Percentiles rank a stretch among this genome's conserved stretches.
Conservation (phyloP, 129 eudicot genomes). For the Pseudognaphalium luteoalbum region DNA sequence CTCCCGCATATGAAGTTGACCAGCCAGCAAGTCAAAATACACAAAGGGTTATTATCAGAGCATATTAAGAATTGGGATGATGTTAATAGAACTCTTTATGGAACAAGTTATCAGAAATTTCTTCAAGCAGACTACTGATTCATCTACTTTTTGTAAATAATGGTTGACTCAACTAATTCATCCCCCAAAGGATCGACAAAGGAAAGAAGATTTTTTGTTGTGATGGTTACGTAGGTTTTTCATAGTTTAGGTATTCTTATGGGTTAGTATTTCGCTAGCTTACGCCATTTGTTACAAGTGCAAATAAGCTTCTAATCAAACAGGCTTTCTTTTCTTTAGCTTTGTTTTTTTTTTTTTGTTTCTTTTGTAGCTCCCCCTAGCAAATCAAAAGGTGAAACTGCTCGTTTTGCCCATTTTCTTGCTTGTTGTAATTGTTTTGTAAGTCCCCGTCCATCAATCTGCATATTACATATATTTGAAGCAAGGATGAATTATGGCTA, state of each 20-base stretch:
- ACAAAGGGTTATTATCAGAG: slow-evolving; percentile 64
- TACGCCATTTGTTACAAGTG: slow-evolving; percentile 19
- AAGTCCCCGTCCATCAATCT: not conserved
- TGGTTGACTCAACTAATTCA: slow-evolving; percentile 23
- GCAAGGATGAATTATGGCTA: not conserved
- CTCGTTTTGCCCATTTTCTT: slow-evolving; percentile 3
- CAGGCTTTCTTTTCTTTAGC: not conserved
- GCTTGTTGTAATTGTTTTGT: not conserved
- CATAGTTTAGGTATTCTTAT: slow-evolving; percentile 23
- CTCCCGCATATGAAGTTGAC: slow-evolving; percentile 56
- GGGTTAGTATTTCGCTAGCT: slow-evolving; percentile 38
- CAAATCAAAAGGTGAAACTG: not conserved
- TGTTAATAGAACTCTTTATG: slow-evolving; percentile 55
- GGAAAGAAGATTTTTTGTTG: not conserved
- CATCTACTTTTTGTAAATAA: slow-evolving; percentile 32
- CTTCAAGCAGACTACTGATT: slow-evolving; percentile 58
- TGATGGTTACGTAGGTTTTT: slow-evolving; percentile 10
- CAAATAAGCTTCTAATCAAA: slow-evolving; percentile 18
- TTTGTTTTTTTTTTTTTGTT: not conserved
- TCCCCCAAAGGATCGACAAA: not conserved
- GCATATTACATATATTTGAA: not conserved
- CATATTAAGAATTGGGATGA: slow-evolving; percentile 72
- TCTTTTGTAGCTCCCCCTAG: not conserved
- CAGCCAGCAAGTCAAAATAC: slow-evolving; percentile 81
- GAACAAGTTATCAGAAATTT: slow-evolving; percentile 69